Evolutionary conservation across 2,329 filamentous ascomycete species (phyloP).

Genomic region (Arthrobotrys iridis): DNA sequence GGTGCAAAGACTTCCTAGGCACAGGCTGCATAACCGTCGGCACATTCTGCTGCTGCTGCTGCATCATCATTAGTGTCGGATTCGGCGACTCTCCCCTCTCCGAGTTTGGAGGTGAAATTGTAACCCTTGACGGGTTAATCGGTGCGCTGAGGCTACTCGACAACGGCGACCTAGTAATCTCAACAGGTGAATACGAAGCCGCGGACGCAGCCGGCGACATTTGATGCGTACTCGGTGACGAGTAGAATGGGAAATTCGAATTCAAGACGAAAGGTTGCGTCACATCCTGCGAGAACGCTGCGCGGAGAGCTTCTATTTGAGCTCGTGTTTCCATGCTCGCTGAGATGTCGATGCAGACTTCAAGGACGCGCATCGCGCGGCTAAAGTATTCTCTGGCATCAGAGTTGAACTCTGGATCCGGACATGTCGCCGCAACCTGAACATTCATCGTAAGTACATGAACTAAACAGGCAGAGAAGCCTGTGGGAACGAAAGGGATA

Average conservation of each 20-base stretch:
- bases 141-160: slow-evolving; percentile 59
- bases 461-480: slow-evolving; percentile 1
- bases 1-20: slow-evolving; percentile 59
- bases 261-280: slow-evolving; percentile 89
- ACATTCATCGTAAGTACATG: slow-evolving; percentile 54
- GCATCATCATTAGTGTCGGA: slow-evolving; percentile 78
- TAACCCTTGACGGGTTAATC: slow-evolving; percentile 54
- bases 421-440: slow-evolving; percentile 90
- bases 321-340: slow-evolving; percentile 67
- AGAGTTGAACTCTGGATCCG: slow-evolving; percentile 84
- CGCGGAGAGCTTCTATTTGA: slow-evolving; percentile 86
- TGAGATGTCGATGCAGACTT: slow-evolving; percentile 83
- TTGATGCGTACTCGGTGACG: slow-evolving; percentile 74
- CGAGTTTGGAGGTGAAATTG: slow-evolving; percentile 63
- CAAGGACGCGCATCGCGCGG: slow-evolving; percentile 91
- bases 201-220: slow-evolving; percentile 64
- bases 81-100: slow-evolving; percentile 70
- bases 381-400: slow-evolving; percentile 91
- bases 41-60: slow-evolving; percentile 69
- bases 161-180: slow-evolving; percentile 65
- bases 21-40: slow-evolving; percentile 69
- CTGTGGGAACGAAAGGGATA: neutral
- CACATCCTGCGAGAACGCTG: slow-evolving; percentile 88
- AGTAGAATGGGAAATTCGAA: slow-evolving; percentile 76
- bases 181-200: slow-evolving; percentile 61